A percentile compares a stretch with the other conserved stretches of the same genome.
Conservation (phyloP, 1,284 basidiomycete species). For the Trametes versicolor region DNA sequence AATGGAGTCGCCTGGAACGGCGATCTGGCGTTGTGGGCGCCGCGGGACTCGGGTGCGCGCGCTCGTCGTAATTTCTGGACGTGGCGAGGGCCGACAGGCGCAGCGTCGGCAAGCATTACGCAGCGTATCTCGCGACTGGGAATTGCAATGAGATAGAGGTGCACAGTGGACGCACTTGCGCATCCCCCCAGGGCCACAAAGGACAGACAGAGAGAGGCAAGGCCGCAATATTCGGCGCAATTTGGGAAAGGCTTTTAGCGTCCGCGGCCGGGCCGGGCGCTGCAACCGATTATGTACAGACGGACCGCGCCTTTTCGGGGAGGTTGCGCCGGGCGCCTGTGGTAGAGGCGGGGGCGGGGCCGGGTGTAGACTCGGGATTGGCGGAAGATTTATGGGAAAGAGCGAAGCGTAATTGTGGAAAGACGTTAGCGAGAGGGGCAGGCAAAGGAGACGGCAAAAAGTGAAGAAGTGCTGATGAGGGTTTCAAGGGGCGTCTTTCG, state of each 20-base stretch:
- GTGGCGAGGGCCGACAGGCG: not conserved
- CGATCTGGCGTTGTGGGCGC: constrained; percentile 13
- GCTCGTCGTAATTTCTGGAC: not conserved
- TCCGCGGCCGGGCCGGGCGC: not conserved
- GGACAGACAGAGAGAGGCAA: not conserved
- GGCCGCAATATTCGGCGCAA: constrained; percentile 2
- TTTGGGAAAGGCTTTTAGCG: constrained; percentile 25
- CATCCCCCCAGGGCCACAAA: not conserved
- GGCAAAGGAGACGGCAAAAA: constrained; percentile 35
- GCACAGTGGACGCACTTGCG: not conserved
- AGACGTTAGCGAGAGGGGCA: constrained; percentile 21
- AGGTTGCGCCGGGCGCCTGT: constrained; percentile 22
- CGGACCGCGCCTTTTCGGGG: constrained; percentile 32
- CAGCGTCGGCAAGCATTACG: not conserved
- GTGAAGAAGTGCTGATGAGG: constrained; percentile 31
- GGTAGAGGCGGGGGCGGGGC: constrained; percentile 3
- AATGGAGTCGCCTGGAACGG: constrained; percentile 19
- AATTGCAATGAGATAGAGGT: not conserved
- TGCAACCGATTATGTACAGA: constrained; percentile 31
- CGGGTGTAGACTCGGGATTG: constrained; percentile 5
- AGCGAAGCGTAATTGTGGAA: constrained; percentile 22
- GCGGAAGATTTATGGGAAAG: constrained; percentile 12
- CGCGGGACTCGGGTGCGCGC: not conserved
- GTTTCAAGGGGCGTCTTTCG: constrained; percentile 41
- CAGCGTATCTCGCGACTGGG: not conserved